These are phyloP conservation scores for Cercospora zeina DNA, from an alignment of 2,329 filamentous ascomycete genomes.

Conservation along the genomic window DNA sequence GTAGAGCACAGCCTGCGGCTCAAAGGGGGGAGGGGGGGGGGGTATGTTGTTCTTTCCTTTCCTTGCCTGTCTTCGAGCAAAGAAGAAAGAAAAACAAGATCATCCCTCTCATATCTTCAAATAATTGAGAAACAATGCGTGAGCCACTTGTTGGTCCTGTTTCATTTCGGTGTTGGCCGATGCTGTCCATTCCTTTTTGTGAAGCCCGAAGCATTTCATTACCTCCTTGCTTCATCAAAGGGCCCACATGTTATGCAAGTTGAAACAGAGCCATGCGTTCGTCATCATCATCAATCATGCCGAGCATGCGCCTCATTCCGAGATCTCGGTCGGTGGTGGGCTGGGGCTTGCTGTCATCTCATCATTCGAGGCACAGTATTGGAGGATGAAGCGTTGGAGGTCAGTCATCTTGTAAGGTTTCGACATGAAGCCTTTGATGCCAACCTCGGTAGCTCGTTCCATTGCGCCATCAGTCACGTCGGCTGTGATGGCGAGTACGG, in stretches of 20 bases:
- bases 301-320: neutral
- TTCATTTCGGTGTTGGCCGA: no score
- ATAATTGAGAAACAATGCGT: no score
- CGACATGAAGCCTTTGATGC: slow-evolving; percentile 68
- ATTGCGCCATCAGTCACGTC: slow-evolving; percentile 66
- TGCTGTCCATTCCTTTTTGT: no score
- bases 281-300: neutral
- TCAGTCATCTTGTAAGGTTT: slow-evolving; percentile 67
- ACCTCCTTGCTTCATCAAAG: no score
- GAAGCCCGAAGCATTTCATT: no score
- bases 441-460: slow-evolving; percentile 59
- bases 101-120: no score
- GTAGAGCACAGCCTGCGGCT: neutral
- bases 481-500: slow-evolving; percentile 64
- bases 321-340: neutral
- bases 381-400: slow-evolving; percentile 60
- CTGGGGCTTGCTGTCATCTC: neutral
- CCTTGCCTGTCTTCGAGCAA: neutral
- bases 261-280: no score
- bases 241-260: no score
- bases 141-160: no score
- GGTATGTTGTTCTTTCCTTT: neutral
- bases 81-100: no score
- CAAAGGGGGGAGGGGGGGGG: neutral
- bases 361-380: slow-evolving; percentile 43